Evolutionary conservation across 2,329 filamentous ascomycete genomes (phyloP).

Genomic region (Nemania sp.): DNA sequence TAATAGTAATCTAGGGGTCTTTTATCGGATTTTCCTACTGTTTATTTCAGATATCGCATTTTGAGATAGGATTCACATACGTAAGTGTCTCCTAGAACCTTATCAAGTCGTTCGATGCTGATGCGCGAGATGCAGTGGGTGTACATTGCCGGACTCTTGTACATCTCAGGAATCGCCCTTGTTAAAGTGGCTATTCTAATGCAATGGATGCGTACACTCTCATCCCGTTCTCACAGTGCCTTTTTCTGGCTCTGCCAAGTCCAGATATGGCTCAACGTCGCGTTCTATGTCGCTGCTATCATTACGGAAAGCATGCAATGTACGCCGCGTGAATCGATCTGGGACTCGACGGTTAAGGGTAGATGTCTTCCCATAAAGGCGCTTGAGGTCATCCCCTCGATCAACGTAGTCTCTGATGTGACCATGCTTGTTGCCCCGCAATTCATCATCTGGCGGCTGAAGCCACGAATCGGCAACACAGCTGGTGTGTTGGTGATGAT

Average conservation of each 20-base stretch:
- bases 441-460: constrained; percentile 14
- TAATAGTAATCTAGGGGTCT: constrained; percentile 10
- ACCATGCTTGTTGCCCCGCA: constrained; percentile 8
- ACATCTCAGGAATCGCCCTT: constrained; percentile 14
- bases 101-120: not conserved
- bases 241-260: constrained; percentile 19
- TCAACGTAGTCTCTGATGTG: constrained; percentile 15
- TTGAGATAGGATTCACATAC: constrained; percentile 20
- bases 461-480: not conserved
- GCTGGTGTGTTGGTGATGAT: constrained; percentile 6
- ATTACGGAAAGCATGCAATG: constrained; percentile 19
- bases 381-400: constrained; percentile 6
- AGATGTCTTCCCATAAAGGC: constrained; percentile 12
- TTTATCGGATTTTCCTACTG: constrained; percentile 17
- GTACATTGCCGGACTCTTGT: constrained; percentile 18
- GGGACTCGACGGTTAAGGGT: constrained; percentile 18
- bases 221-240: not conserved
- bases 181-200: constrained; percentile 18
- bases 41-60: constrained; percentile 9
- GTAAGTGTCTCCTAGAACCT: constrained; percentile 5
- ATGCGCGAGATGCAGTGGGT: constrained; percentile 10
- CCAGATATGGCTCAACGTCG: constrained; percentile 13
- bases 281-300: constrained; percentile 11
- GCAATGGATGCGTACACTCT: constrained; percentile 18
- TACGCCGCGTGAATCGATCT: constrained; percentile 11